phyloP scores from a whole-genome alignment of 768 basidiomycete species.

The Mycena sanguinolenta region DNA sequence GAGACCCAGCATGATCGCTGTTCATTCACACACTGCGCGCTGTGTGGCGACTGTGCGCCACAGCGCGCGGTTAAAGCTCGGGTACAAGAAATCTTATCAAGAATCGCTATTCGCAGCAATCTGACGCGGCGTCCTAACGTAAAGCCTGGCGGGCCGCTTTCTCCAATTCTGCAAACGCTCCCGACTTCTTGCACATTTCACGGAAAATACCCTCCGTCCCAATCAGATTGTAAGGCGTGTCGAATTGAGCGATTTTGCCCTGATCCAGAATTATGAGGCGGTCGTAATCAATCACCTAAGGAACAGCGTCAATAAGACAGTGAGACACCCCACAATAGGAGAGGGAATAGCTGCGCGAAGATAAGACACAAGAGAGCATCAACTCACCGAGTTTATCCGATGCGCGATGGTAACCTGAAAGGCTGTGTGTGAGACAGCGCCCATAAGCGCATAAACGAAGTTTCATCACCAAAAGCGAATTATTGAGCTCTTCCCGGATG shows the following conservation, averaged over 20 bases:
- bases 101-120: conserved; percentile 21
- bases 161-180: conserved; percentile 34
- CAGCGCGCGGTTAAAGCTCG: conserved; percentile 13
- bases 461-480: conserved; percentile 63
- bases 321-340: too few species aligned
- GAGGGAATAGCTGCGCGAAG: background rate
- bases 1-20: too few species aligned
- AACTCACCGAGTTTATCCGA: background rate
- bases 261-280: conserved; percentile 79
- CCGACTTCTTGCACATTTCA: conserved; percentile 63
- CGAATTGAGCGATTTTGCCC: conserved; percentile 53
- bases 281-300: conserved; percentile 77
- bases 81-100: conserved; percentile 15
- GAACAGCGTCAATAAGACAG: background rate
- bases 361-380: background rate
- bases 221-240: conserved; percentile 65
- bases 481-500: conserved; percentile 86
- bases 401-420: conserved; percentile 55
- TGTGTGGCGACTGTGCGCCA: too few species aligned
- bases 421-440: background rate
- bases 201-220: conserved; percentile 62
- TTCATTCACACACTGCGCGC: too few species aligned
- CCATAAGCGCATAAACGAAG: background rate
- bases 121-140: conserved; percentile 3
- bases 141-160: conserved; percentile 51